Percentiles rank a stretch among this genome's conserved stretches.
Conservation (phyloP, 1,139 yeast genomes). For the Blastobotrys proliferans region DNA sequence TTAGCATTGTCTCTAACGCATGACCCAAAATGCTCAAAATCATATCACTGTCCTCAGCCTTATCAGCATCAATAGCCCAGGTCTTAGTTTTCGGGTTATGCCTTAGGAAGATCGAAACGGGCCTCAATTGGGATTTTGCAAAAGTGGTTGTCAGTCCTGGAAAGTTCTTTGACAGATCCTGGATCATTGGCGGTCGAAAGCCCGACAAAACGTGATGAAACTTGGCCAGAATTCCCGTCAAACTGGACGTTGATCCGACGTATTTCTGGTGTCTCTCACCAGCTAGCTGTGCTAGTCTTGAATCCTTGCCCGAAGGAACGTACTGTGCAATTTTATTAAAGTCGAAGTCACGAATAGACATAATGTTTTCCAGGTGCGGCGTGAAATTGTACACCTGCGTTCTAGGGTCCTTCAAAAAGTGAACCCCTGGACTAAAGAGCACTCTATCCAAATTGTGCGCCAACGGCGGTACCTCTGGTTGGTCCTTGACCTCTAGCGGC, state of each 20-base stretch:
- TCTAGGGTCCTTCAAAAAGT: slow-evolving; percentile 71
- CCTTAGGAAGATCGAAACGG: slow-evolving; percentile 43
- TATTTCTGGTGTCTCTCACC: slow-evolving; percentile 41
- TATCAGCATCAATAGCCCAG: slow-evolving; percentile 69
- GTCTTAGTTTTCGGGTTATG: slow-evolving; percentile 37
- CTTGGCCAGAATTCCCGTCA: slow-evolving; percentile 73
- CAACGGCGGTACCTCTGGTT: slow-evolving; percentile 42
- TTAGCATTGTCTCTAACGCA: slow-evolving; percentile 67
- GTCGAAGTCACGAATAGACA: slow-evolving; percentile 66
- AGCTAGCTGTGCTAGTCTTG: slow-evolving; percentile 48
- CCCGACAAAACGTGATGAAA: slow-evolving; percentile 68
- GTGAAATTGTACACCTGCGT: slow-evolving; percentile 69
- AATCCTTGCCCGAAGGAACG: slow-evolving; percentile 66
- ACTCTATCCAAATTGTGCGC: slow-evolving; percentile 65
- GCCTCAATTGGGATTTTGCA: slow-evolving; percentile 39
- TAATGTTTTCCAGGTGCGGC: slow-evolving; percentile 55
- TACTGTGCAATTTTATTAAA: slow-evolving; percentile 55
- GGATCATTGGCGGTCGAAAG: slow-evolving; percentile 47
- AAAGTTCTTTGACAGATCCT: slow-evolving; percentile 44
- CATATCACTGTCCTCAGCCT: slow-evolving; percentile 62
- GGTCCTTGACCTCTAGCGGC: slow-evolving; percentile 24
- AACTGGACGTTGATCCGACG: slow-evolving; percentile 81
- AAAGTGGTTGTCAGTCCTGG: slow-evolving; percentile 31
- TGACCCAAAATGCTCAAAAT: slow-evolving; percentile 77
- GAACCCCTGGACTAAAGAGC: slow-evolving; percentile 79